phyloP scores from a whole-genome alignment of 2,329 filamentous ascomycete species.

The Sclerotinia borealis region DNA sequence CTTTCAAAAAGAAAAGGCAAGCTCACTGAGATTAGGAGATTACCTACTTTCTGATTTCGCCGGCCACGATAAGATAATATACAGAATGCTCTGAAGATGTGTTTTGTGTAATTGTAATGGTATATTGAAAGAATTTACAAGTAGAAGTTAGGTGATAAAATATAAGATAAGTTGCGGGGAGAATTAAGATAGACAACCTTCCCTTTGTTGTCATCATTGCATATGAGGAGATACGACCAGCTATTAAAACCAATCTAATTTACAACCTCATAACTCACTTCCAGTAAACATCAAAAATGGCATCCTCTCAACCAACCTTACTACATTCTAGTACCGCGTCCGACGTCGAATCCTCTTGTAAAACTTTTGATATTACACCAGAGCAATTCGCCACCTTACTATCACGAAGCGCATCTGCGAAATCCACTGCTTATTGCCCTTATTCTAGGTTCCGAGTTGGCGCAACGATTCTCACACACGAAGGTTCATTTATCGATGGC shows the following conservation, averaged over 20 bases:
- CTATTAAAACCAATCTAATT: background rate
- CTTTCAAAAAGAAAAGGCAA: background rate
- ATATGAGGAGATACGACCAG: background rate
- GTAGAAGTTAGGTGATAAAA: too few species aligned
- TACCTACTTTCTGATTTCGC: background rate
- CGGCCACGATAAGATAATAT: background rate
- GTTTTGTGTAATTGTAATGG: background rate
- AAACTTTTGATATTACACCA: slow-evolving; percentile 46
- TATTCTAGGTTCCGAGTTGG: slow-evolving; percentile 74
- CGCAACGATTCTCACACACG: slow-evolving; percentile 62
- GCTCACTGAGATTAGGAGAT: background rate
- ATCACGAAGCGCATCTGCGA: slow-evolving; percentile 67
- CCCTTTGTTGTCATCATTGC: too few species aligned
- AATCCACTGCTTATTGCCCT: slow-evolving; percentile 73
- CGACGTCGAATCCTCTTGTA: background rate
- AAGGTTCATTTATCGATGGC: slow-evolving; percentile 50
- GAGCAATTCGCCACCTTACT: slow-evolving; percentile 59
- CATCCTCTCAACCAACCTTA: background rate
- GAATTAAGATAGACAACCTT: too few species aligned
- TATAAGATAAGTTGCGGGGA: too few species aligned
- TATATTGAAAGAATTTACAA: background rate
- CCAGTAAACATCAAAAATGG: background rate
- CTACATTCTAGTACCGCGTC: background rate
- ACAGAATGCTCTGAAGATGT: background rate
- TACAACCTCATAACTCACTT: background rate